phyloP scores from a whole-genome alignment of 139 green algal genomes.

The Pseudopediastrum boryanum region DNA sequence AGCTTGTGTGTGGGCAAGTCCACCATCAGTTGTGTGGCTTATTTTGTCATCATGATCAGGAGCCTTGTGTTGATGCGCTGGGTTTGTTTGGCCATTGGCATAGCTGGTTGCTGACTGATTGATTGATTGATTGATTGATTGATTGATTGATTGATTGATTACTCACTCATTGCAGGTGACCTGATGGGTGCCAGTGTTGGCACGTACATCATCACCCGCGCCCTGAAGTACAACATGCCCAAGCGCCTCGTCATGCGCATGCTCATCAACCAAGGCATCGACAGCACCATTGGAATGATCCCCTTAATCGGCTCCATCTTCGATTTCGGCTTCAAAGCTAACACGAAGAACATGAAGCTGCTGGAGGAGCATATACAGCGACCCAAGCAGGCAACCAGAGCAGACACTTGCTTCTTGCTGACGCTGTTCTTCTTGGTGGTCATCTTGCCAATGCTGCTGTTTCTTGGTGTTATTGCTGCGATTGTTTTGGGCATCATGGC shows the following conservation, averaged over 20 bases:
- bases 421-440: constrained; percentile 47
- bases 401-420: constrained; percentile 46
- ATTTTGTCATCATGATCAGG: background rate
- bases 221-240: constrained; percentile 30
- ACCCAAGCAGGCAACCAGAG: constrained; percentile 38
- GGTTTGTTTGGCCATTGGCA: background rate
- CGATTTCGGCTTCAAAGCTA: constrained; percentile 46
- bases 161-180: constrained; percentile 26
- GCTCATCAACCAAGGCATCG: constrained; percentile 37
- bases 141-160: background rate
- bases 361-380: constrained; percentile 55
- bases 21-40: background rate
- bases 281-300: constrained; percentile 20
- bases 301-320: constrained; percentile 58
- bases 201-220: constrained; percentile 33
- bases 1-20: too few relatives aligned
- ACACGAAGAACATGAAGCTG: constrained; percentile 48
- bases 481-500: constrained; percentile 31
- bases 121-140: background rate
- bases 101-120: background rate
- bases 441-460: constrained; percentile 13
- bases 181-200: constrained; percentile 14
- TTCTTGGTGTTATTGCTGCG: background rate
- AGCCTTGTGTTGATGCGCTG: background rate
- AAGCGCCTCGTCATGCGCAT: constrained; percentile 30